Evolutionary conservation across 2,329 filamentous ascomycete genomes (phyloP), one percentile per base, ranked within the genome.

Genomic region (Cercospora sesami): DNA sequence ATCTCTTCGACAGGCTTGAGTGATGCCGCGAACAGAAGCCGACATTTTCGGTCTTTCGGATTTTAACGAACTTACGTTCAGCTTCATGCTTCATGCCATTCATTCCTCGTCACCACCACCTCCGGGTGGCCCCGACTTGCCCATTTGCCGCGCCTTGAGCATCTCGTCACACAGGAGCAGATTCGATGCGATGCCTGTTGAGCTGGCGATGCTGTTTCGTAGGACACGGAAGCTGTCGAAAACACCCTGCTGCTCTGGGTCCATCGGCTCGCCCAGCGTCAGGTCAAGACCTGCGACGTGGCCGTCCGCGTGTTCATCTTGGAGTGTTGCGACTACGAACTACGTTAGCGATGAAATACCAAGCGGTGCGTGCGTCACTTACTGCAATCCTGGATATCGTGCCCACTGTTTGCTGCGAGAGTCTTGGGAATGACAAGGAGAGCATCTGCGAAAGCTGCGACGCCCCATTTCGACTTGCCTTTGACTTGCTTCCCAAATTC

Each of bases 121-220:
- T 21, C 74, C 74, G 42, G 76, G 76, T 30, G 75, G 74, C 26
- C 74, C 76, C 23, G 68, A 69, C 69, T 76, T 78, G 66, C 78
- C 90, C 95, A 99, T 99, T 84, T 99, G 94, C 79, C 95, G 87
- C 69, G 95, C 95, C 86, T 99, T 99, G 76, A 99, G 85, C 84
- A 99, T 86, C 85, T 99, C 95, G 77, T 99, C 95, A 77, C 95
- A 99, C 60, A 99, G 86, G 73, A 99, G 84, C 72, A 99, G 84
- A 83, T 99, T 99, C 9, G 92, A 94, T 5, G 95, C 94, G 77
- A 99, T 99, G 71, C 95, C 93, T 28, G 94, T 91, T 80, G 93
- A 95, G 36, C 94, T 97, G 3, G 95, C 93, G 71, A 99, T 89
- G 79, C 90, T 93, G 84, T 98, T 98, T 74, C 95, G 88, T 75